Conservation (phyloP, 2,329 filamentous ascomycete species). For the Alternaria dauci region DNA sequence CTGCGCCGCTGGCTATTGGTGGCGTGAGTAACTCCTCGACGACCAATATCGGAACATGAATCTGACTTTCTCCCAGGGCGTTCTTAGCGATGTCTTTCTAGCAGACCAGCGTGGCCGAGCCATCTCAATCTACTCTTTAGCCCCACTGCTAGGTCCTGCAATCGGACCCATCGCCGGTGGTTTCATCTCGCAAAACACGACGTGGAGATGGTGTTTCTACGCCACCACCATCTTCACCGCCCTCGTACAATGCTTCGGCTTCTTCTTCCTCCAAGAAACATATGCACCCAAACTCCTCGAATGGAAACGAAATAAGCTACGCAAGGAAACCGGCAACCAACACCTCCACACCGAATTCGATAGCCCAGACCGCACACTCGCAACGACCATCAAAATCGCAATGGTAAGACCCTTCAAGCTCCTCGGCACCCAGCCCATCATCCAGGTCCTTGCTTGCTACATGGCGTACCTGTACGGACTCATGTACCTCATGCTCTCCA, state of each 20-base stretch:
- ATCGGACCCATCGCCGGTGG: conserved; percentile 72
- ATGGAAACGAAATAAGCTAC: conserved; percentile 65
- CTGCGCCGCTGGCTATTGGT: conserved; percentile 50
- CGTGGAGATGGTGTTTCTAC: conserved; percentile 79
- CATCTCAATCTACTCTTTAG: conserved; percentile 69
- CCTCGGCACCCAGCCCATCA: conserved; percentile 66
- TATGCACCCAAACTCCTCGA: conserved; percentile 70
- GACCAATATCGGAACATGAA: background rate
- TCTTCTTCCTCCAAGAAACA: conserved; percentile 71
- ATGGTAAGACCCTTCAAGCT: conserved; percentile 65
- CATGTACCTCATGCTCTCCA: conserved; percentile 70
- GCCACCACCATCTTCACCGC: conserved; percentile 70
- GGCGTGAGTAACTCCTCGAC: conserved; percentile 31
- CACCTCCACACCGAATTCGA: conserved; percentile 65
- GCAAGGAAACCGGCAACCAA: conserved; percentile 66
- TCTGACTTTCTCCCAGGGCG: conserved; percentile 33
- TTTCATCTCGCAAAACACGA: conserved; percentile 69
- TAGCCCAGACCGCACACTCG: conserved; percentile 46
- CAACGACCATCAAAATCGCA: conserved; percentile 45
- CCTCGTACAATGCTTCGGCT: conserved; percentile 67
- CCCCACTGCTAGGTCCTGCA: conserved; percentile 70
- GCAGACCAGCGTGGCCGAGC: conserved; percentile 70
- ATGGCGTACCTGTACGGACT: conserved; percentile 68
- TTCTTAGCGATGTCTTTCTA: conserved; percentile 64
- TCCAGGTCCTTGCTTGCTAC: conserved; percentile 64